phyloP scores from a whole-genome alignment of 257 asterid species.

The Fraxinus quadrangulata region DNA sequence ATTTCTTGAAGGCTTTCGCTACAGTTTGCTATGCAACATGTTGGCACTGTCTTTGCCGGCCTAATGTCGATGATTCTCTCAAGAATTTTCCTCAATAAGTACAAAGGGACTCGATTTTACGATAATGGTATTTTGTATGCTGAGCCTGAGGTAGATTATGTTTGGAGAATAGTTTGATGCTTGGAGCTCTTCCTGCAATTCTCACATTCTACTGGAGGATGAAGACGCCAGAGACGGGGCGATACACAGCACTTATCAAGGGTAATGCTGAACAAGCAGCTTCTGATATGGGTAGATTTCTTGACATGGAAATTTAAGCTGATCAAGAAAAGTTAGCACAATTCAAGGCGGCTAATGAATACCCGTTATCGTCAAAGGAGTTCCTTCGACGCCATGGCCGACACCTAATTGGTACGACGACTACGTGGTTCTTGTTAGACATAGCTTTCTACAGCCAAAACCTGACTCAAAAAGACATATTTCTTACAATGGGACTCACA shows the following conservation, averaged over 20 bases:
- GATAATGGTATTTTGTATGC: background rate
- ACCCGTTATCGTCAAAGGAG: conserved; percentile 31
- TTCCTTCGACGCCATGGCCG: conserved; percentile 35
- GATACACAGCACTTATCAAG: conserved; percentile 41
- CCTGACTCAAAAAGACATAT: conserved; percentile 34
- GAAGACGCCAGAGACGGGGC: conserved; percentile 46
- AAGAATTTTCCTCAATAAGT: background rate
- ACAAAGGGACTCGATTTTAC: background rate
- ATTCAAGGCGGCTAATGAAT: conserved; percentile 28
- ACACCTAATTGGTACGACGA: conserved; percentile 29
- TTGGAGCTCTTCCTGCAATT: conserved; percentile 37
- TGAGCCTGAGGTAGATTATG: conserved; percentile 33
- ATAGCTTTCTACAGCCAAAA: conserved; percentile 34
- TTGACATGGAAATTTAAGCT: conserved; percentile 35
- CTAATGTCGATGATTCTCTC: conserved; percentile 16
- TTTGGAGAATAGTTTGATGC: conserved; percentile 42
- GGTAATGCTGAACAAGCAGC: conserved; percentile 43
- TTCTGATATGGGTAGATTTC: conserved; percentile 39
- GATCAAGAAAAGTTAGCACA: conserved; percentile 32
- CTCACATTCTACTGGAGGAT: conserved; percentile 44
- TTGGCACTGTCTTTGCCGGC: conserved; percentile 24
- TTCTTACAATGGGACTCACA: conserved; percentile 34
- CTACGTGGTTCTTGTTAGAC: conserved; percentile 39
- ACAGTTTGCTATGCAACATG: conserved; percentile 29
- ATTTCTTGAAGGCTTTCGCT: no score